Conservation (phyloP, 495 filamentous ascomycete genomes). For the Aspergillus bridgeri region DNA sequence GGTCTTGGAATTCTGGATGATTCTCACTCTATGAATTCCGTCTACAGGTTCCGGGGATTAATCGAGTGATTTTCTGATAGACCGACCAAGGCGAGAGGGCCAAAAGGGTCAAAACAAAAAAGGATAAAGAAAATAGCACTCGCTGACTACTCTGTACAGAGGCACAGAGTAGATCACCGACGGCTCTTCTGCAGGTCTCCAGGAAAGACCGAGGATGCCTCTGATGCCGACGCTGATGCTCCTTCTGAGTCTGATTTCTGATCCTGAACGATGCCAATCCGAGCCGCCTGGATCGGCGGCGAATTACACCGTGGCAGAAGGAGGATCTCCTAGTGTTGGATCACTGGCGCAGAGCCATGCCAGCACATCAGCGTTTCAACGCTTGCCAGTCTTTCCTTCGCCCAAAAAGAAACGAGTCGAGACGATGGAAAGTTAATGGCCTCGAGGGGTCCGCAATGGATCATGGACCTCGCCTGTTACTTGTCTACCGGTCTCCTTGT, state of each 20-base stretch:
- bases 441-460: slow-evolving; percentile 16
- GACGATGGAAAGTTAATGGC: slow-evolving; percentile 23
- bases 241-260: slow-evolving; percentile 8
- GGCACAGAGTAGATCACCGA: no score
- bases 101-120: background rate
- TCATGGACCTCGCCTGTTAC: slow-evolving; percentile 17
- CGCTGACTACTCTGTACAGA: no score
- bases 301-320: slow-evolving; percentile 35
- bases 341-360: slow-evolving; percentile 80
- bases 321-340: slow-evolving; percentile 45
- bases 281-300: slow-evolving; percentile 35
- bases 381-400: slow-evolving; percentile 14
- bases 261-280: slow-evolving; percentile 25
- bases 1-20: background rate
- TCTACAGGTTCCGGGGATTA: background rate
- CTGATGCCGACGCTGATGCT: no score
- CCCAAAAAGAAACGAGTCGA: slow-evolving; percentile 23
- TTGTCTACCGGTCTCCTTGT: no score
- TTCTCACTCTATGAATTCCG: background rate
- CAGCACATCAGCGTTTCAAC: slow-evolving; percentile 74
- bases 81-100: background rate
- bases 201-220: slow-evolving; percentile 15
- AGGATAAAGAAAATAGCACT: background rate
- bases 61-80: background rate
- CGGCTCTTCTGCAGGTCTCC: slow-evolving; percentile 16